These are phyloP conservation scores for Suillus spraguei DNA, from an alignment of 768 basidiomycete genomes.

Conservation along the genomic window DNA sequence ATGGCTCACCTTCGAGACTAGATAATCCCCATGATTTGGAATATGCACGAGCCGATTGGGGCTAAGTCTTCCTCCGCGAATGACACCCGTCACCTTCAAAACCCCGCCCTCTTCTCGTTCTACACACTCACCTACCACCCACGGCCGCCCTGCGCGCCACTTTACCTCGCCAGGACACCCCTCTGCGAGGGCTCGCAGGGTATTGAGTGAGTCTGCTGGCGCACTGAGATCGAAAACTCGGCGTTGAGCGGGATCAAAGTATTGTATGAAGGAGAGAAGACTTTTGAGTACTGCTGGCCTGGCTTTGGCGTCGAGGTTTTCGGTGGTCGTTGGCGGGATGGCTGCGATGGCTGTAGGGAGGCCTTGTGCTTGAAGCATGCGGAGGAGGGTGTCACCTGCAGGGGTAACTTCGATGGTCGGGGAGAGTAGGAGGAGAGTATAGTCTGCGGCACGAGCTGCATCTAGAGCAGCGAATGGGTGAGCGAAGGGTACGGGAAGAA, in stretches of 20 bases:
- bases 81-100: constrained; percentile 78
- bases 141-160: constrained; percentile 83
- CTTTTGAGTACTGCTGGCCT: constrained; percentile 78
- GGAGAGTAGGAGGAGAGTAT: constrained; percentile 84
- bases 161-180: constrained; percentile 78
- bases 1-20: constrained; percentile 68
- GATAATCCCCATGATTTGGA: constrained; percentile 87
- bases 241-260: constrained; percentile 86
- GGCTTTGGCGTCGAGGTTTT: constrained; percentile 59
- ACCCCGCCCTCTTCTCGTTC: constrained; percentile 62
- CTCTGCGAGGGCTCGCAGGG: constrained; percentile 79
- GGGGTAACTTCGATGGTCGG: constrained; percentile 77
- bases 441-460: constrained; percentile 87
- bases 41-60: constrained; percentile 87
- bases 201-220: constrained; percentile 67
- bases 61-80: constrained; percentile 76
- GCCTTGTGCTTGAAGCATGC: constrained; percentile 89
- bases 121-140: constrained; percentile 70
- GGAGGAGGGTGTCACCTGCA: constrained; percentile 86
- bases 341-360: constrained; percentile 83
- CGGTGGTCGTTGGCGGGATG: constrained; percentile 53
- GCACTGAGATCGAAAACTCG: constrained; percentile 74
- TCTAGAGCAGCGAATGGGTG: constrained; percentile 80
- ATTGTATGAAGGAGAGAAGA: constrained; percentile 90
- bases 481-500: constrained; percentile 74